Conservation (phyloP, 2,329 filamentous ascomycete species). For the Cercospora citrullina region DNA sequence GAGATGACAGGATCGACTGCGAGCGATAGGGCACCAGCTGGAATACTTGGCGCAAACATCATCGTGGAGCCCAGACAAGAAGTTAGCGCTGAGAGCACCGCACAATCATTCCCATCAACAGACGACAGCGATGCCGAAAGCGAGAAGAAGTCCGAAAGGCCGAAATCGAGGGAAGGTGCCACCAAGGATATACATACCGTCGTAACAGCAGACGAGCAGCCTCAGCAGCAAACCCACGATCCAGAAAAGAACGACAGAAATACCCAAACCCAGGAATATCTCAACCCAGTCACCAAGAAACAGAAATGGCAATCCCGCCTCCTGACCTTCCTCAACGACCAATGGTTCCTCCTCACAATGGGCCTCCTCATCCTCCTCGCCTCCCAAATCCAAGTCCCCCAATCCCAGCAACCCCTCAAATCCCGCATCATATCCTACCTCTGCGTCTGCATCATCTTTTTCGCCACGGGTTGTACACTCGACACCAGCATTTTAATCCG, state of each 20-base stretch:
- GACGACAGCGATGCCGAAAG: conserved; percentile 1
- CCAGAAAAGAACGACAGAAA: not conserved
- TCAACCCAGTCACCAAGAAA: too few species aligned
- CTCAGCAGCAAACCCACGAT: not conserved
- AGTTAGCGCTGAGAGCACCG: not conserved
- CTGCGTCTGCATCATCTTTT: conserved; percentile 67
- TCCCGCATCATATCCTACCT: conserved; percentile 62
- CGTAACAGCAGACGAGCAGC: not conserved
- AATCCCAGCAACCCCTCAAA: conserved; percentile 55
- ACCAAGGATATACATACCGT: not conserved
- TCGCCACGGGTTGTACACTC: conserved; percentile 70
- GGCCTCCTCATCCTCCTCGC: conserved; percentile 55
- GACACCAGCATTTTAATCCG: conserved; percentile 60
- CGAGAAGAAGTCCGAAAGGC: not conserved
- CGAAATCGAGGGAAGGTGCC: not conserved
- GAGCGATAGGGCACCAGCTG: not conserved
- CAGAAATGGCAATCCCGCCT: conserved; percentile 5
- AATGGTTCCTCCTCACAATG: conserved; percentile 67
- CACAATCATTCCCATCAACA: not conserved
- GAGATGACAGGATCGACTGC: conserved; percentile 6
- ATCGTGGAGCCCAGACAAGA: not conserved
- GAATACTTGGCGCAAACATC: not conserved
- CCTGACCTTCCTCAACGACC: conserved; percentile 42
- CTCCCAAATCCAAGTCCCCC: conserved; percentile 56
- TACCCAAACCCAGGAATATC: not conserved